phyloP scores from a whole-genome alignment of 805 yeast species.

The Pichia nakasei region DNA sequence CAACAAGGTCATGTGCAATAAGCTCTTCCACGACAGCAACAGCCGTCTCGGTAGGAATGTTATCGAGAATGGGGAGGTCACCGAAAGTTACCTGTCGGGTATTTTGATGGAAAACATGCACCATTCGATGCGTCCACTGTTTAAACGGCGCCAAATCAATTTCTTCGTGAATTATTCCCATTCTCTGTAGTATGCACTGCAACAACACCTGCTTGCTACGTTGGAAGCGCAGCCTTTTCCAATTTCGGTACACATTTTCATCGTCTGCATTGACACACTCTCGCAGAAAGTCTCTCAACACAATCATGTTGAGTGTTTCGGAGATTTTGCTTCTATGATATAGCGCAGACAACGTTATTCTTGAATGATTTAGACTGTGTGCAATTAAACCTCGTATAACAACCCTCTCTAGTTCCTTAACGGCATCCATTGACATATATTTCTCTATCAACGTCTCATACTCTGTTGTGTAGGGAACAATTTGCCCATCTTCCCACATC shows the following conservation, averaged over 20 bases:
- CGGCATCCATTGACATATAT: not conserved
- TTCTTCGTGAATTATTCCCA: not conserved
- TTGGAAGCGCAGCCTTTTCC: not conserved
- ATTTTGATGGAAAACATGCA: not conserved
- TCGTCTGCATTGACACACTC: not conserved
- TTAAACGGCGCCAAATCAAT: not conserved
- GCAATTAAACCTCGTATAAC: not conserved
- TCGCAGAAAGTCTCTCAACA: not conserved
- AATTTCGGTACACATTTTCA: not conserved
- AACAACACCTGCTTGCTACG: constrained; percentile 1
- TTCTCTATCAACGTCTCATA: not conserved
- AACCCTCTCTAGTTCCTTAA: not conserved
- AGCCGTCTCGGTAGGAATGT: not conserved
- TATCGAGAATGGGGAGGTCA: not conserved
- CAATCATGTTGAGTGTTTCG: not conserved
- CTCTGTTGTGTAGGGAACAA: not conserved
- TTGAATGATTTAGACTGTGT: too few species aligned
- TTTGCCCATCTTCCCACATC: not conserved
- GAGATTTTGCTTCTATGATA: not conserved
- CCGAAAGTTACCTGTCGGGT: not conserved
- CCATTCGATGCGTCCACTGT: not conserved
- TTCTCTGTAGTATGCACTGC: constrained; percentile 13
- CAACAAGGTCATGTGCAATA: not conserved
- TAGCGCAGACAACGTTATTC: not conserved
- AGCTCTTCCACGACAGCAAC: not conserved